Base-by-base conservation (phyloP, 2,329 filamentous ascomycete species). In the Zalaria sp. region DNA sequence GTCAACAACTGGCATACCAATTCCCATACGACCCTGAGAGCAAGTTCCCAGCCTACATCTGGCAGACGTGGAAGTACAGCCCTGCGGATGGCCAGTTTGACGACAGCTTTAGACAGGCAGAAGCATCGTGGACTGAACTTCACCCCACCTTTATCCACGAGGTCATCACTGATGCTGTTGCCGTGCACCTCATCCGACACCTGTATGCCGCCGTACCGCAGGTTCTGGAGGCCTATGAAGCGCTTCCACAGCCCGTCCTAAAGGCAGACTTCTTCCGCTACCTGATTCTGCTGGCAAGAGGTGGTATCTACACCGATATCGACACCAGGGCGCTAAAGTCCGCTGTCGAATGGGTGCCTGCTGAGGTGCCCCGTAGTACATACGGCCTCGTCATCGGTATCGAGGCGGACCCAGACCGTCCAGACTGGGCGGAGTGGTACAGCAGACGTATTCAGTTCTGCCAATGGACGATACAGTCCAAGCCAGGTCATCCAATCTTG, bases 401-500 rank as follows among this genome's bases (percentile, higher is more conserved):
- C 50, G 91, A 98, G 66, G 91, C 91, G 4, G 91, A 98, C 57
- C 87, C 91, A 0, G 87, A 96, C 61, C 77, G 91, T 38, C 75
- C 77, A 3, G 91, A 98, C 60, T 98, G 91, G 91, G 73, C 77
- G 31, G 70, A 94, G 1, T 96, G 89, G 91, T 98, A 96, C 68
- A 91, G 86, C 48, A 82, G 91, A 45, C 77, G 89, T 48, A 88
- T 98, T 46, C 91, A 96, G 59, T 96, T 98, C 63, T 98, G 91
- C 65, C 91, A 98, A 61, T 98, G 91, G 91, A 98, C 91, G 1
- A 95, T 98, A 48, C 89, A 96, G 62, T 70, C 83, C 43, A 98
- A 98, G 63, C 83, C 89, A 0, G 91, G 91, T 7, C 91, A 98
- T 59, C 91, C 91, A 0, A 78, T 94, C 8, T 72, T 98, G 44